phyloP scores from a whole-genome alignment of 2,329 filamentous ascomycete species.

The Diaporthe batatas region DNA sequence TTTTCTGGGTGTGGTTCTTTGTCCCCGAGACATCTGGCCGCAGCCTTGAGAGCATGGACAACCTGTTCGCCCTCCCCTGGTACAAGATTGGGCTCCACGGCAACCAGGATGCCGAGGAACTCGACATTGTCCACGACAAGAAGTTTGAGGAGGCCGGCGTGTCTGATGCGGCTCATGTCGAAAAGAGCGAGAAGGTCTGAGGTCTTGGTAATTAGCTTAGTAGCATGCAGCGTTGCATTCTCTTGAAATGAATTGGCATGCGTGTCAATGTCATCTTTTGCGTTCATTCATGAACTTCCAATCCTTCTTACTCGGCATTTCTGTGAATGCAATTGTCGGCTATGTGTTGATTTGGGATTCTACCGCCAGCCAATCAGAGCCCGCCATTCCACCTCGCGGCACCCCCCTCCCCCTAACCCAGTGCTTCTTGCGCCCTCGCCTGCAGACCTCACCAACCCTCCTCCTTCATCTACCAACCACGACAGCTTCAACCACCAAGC shows the following conservation, averaged over 20 bases:
- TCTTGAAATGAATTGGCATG: not conserved
- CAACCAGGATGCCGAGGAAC: slow-evolving; percentile 63
- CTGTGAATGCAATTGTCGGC: no score
- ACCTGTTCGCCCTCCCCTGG: slow-evolving; percentile 80
- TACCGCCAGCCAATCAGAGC: no score
- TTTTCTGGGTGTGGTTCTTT: slow-evolving; percentile 78
- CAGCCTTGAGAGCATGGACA: slow-evolving; percentile 78
- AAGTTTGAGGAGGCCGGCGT: slow-evolving; percentile 56
- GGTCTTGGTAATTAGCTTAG: not conserved
- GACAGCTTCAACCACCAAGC: no score
- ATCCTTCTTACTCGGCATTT: not conserved
- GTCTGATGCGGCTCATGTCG: slow-evolving; percentile 53
- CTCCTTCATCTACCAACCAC: no score
- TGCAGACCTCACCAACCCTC: no score
- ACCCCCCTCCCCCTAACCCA: no score
- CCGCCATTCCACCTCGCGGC: no score
- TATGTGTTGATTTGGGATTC: not conserved
- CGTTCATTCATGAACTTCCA: not conserved
- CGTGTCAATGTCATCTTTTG: not conserved
- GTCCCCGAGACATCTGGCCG: slow-evolving; percentile 79
- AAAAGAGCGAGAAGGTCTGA: slow-evolving; percentile 46
- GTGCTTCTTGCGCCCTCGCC: no score
- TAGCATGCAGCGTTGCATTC: not conserved
- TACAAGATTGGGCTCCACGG: slow-evolving; percentile 76
- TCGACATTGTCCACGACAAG: slow-evolving; percentile 59